Conservation (phyloP, 805 yeast species). For the Nakazawaea pomicola region DNA sequence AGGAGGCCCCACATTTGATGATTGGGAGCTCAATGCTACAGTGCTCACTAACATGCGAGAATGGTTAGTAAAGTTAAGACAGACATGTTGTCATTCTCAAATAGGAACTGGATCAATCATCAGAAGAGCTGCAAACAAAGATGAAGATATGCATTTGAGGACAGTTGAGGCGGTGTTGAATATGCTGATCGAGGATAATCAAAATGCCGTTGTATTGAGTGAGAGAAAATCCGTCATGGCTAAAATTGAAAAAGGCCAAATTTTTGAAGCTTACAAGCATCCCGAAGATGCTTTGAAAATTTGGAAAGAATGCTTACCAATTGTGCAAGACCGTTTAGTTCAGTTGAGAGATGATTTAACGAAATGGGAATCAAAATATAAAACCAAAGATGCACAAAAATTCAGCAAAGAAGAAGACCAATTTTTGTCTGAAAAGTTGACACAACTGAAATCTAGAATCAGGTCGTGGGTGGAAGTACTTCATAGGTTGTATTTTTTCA, state of each 20-base stretch:
- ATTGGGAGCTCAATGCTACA: conserved; percentile 41
- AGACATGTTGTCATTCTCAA: conserved; percentile 80
- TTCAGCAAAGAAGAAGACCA: conserved; percentile 1
- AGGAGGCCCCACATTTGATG: conserved; percentile 44
- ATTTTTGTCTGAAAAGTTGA: conserved; percentile 1
- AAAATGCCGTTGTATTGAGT: conserved; percentile 38
- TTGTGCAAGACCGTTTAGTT: conserved; percentile 21
- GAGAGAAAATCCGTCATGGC: conserved; percentile 44
- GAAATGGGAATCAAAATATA: conserved; percentile 10
- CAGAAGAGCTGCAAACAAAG: conserved; percentile 3
- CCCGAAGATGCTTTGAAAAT: conserved; percentile 46
- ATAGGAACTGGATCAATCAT: conserved; percentile 16
- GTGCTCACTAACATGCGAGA: conserved; percentile 46
- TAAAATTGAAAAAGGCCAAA: conserved; percentile 60
- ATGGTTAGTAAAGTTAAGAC: conserved; percentile 70
- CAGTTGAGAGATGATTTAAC: conserved; percentile 15
- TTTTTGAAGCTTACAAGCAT: conserved; percentile 50
- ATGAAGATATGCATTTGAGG: conserved; percentile 25
- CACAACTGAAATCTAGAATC: conserved; percentile 23
- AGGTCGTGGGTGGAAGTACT: conserved; percentile 53
- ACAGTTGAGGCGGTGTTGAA: conserved; percentile 66
- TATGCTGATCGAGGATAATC: conserved; percentile 56
- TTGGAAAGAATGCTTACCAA: conserved; percentile 37
- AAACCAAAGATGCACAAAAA: neutral
- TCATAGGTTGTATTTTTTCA: conserved; percentile 74